Base-by-base conservation (phyloP, 75 land plant species). In the Gnetum montanum region DNA sequence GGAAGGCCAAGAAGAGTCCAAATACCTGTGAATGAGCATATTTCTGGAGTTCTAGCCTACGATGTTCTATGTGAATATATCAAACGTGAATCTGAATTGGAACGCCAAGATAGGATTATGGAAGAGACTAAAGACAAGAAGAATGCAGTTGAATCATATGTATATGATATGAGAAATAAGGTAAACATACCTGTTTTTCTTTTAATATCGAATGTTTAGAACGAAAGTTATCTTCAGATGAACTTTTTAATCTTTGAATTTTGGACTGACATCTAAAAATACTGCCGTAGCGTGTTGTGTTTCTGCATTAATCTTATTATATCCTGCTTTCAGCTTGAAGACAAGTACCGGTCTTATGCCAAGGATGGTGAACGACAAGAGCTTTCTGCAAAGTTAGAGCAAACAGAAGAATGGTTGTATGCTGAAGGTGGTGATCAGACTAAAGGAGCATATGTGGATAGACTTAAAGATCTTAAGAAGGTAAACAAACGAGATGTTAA, bases 121-220 rank as follows among this genome's bases (percentile, higher is more conserved):
- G 98, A 93, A 66, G 90, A 88, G 68, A 93, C 98, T n/a, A 93
- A 93, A 65, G 90, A 93, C 11, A 88, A 61, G 68, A 93, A 88
- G 68, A 93, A 88, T 79, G 84, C 95, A 18, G 77, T 93, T 30
- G 98, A 93, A 64, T 75, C 98, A 0, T 88, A 93, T 64, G 87
- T 93, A 31, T 93, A 93, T 75, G 83, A 89, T 46, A 93, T 82
- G 86, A 49, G 95, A 23, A 85, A 93, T 54, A 93, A 93, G 95
- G 96, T 84, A 68, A 20, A 20, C 45, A 26, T 33, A 43, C 13
- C n/a, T n/a, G n/a, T n/a, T n/a, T n/a, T n/a, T n/a, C n/a, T n/a
- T n/a, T n/a, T n/a, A n/a, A n/a, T n/a, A n/a, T n/a, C n/a, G n/a
- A n/a, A n/a, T n/a, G n/a, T n/a, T n/a, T n/a, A n/a, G n/a, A n/a